A percentile compares a stretch with the other conserved stretches of the same genome.
Evolutionary conservation across 2,329 filamentous ascomycete genomes (phyloP).

Genomic region (Tolypocladium cylindrosporum): DNA sequence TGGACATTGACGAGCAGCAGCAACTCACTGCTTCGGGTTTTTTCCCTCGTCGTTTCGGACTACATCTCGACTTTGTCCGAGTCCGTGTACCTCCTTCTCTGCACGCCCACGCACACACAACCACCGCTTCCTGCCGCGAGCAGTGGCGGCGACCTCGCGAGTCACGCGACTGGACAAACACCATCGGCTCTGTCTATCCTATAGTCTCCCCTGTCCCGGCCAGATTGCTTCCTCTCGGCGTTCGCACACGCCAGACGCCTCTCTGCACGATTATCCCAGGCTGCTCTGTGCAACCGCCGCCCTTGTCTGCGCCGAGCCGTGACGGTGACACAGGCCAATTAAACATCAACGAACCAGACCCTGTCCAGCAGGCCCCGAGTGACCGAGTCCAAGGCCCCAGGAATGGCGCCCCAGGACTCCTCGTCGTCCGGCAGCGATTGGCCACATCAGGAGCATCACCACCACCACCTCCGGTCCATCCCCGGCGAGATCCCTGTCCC

Average conservation of each 20-base stretch:
- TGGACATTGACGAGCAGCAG: background rate
- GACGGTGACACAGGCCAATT: background rate
- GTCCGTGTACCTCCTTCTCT: background rate
- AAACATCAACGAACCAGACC: background rate
- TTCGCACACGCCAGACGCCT: background rate
- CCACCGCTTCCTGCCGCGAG: background rate
- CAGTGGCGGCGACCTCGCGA: background rate
- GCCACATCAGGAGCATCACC: slow-evolving; percentile 9
- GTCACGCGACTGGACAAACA: background rate
- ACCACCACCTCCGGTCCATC: slow-evolving; percentile 25
- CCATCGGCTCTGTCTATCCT: background rate
- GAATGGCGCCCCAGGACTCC: slow-evolving; percentile 1
- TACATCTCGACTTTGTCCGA: background rate
- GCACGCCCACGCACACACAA: background rate
- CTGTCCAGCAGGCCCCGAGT: background rate
- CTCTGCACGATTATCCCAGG: background rate
- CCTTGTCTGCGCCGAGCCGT: background rate
- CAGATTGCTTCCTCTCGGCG: background rate
- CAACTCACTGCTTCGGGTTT: background rate
- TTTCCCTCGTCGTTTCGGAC: background rate
- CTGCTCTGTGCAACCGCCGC: too few species aligned
- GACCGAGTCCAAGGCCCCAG: background rate
- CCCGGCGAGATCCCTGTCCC: slow-evolving; percentile 45
- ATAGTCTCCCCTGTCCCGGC: background rate
- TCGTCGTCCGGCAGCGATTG: slow-evolving; percentile 1